phyloP scores from a whole-genome alignment of 192 early-diverging fungal genomes.

The Gaertneriomyces semiglobifer region DNA sequence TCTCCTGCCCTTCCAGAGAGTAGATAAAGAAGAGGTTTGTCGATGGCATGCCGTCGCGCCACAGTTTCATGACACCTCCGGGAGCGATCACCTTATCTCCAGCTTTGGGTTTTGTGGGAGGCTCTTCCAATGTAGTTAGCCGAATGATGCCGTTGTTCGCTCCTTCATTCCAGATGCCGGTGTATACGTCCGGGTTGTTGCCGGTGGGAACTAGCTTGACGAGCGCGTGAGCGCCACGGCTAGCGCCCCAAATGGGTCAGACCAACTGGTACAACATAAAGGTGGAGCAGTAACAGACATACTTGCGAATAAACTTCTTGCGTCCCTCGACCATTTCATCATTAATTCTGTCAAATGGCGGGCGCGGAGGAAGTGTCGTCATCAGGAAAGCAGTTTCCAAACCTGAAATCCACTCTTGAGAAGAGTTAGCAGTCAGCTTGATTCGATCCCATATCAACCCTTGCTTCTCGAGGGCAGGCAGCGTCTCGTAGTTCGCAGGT shows the following conservation, averaged over 20 bases:
- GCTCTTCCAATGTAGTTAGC: constrained; percentile 18
- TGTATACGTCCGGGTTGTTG: constrained; percentile 4
- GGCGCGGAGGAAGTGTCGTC: constrained; percentile 4
- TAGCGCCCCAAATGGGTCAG: neutral
- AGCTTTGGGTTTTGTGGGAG: constrained; percentile 12
- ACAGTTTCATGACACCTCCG: constrained; percentile 15
- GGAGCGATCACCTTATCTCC: constrained; percentile 16
- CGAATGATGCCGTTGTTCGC: constrained; percentile 15
- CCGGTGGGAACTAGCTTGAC: constrained; percentile 4
- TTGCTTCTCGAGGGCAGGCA: constrained; percentile 9
- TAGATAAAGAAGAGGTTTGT: constrained; percentile 21
- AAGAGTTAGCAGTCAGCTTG: neutral
- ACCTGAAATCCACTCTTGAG: neutral
- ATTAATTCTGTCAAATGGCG: constrained; percentile 9
- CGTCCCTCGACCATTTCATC: constrained; percentile 17
- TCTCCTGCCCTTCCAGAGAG: constrained; percentile 11
- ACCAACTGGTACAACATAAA: neutral
- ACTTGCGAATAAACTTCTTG: constrained; percentile 24
- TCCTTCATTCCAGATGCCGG: constrained; percentile 17
- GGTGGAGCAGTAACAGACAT: neutral
- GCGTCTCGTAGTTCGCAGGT: constrained; percentile 12
- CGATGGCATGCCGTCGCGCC: constrained; percentile 7
- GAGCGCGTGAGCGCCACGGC: constrained; percentile 14
- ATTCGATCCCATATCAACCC: constrained; percentile 10
- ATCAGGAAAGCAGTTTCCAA: constrained; percentile 1